Evolutionary conservation across 805 yeast species (phyloP).

Genomic region (Metahyphopichia silvanorum): DNA sequence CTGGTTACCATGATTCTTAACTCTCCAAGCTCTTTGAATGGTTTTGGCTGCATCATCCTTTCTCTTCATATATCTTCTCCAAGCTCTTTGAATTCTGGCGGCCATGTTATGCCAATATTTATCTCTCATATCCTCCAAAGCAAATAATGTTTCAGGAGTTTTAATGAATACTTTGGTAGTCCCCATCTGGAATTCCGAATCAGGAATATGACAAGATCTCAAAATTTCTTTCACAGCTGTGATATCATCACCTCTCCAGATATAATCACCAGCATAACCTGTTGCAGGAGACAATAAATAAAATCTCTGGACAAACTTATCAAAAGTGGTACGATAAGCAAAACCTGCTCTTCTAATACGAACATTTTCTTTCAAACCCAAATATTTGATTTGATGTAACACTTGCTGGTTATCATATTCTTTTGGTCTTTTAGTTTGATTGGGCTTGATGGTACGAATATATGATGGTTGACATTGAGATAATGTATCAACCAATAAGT

Average conservation of each 20-base stretch:
- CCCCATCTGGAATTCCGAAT: constrained; percentile 85
- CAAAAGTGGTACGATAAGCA: constrained; percentile 95
- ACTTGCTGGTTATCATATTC: constrained; percentile 90
- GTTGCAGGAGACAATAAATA: constrained; percentile 83
- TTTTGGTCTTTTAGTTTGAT: constrained; percentile 84
- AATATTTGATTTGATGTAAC: constrained; percentile 90
- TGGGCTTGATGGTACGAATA: constrained; percentile 96
- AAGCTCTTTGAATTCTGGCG: constrained; percentile 93
- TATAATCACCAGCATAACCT: constrained; percentile 82
- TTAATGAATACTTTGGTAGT: constrained; percentile 89
- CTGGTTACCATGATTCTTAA: constrained; percentile 74
- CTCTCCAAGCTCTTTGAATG: constrained; percentile 82
- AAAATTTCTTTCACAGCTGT: constrained; percentile 52
- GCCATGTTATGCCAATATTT: constrained; percentile 99
- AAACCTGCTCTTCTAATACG: constrained; percentile 98
- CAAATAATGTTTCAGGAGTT: constrained; percentile 94
- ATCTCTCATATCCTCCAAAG: constrained; percentile 93
- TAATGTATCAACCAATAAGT: constrained; percentile 81
- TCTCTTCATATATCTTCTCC: constrained; percentile 79
- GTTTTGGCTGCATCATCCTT: constrained; percentile 83
- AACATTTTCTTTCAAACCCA: constrained; percentile 95
- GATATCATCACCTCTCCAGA: constrained; percentile 54
- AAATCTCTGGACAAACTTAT: constrained; percentile 92
- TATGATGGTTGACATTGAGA: constrained; percentile 93
- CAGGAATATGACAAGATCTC: constrained; percentile 62